Evolutionary conservation across 23 red algal genomes (phyloP), one percentile per base, ranked within the genome.

Genomic region (Gracilaria vermiculophylla): DNA sequence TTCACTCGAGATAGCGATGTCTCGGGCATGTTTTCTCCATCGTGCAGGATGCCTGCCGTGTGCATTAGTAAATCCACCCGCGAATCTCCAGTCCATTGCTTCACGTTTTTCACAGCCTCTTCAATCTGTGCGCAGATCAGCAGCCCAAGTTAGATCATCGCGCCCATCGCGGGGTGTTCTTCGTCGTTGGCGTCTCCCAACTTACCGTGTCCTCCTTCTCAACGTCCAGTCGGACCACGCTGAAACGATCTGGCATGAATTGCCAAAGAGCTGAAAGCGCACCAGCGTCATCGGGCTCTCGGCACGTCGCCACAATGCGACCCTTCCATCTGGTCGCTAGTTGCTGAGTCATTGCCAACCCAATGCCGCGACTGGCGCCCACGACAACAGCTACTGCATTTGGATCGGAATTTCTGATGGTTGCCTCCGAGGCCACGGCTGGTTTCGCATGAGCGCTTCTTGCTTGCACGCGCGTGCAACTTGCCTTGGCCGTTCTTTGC

Each of bases 211-310:
- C 76, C 56, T 94, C 92, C 44, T 86, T 50, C 31, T 74, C 77
- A 44, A 94, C 92, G 41, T 94, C 92, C 49, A 86, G 31, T 29
- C 37, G 29, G 34, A 88, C 41, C 40, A 89, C 55, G 42, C 24
- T 82, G 56, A 94, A 74, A 51, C 92, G 75, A 55, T 65, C 70
- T 39, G 83, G 83, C 72, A 85, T 93, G 53, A 93, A 93, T 58
- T 93, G 90, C 90, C 90, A 93, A 49, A 94, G 78, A 27, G 83
- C 92, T 17, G 54, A 49, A 41, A 83, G 77, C 6, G 83, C 92
- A 10, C 67, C 82, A 33, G 83, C 83, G 25, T 85, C 29, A 37
- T 88, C 76, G 23, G 77, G 74, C 28, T 87, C 40, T 55, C 92
- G 71, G 32, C 92, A 89, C 34, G 82, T 87, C 1, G 76, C 83